Evolutionary conservation across 129 eudicot species (phyloP), one percentile per base, ranked within the genome.

Genomic region (Gnaphalium uliginosum): DNA sequence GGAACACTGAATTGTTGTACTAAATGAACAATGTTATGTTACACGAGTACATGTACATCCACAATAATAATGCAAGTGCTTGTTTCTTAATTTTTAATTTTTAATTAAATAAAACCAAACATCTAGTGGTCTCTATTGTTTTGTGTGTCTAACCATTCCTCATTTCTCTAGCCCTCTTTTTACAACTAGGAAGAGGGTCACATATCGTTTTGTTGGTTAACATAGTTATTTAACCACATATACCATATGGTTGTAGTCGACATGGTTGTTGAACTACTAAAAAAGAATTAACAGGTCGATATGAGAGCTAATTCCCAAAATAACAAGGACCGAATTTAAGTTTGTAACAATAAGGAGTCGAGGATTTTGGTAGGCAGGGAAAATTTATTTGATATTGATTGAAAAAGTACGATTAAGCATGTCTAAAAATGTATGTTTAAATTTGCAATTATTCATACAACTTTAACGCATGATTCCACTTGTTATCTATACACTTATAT

Each of bases 71-170:
- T 79, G 70, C 86, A 73, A 77, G 73, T 76, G 79, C 71, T 75
- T 57, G 57, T 64, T 71, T 71, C 48, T 41, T 37, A 26, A 26
- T 33, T 68, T 50, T 46, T 51, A 17, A 4, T 75, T 70, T 69
- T 27, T 15, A 3, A 1, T 66, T 43, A 13, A 80, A 78, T 76
- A 74, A 76, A 88, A 69, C 78, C 76, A 63, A 80, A 80, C 71
- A 80, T 77, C 41, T 43, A 59, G 82, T 81, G 80, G 67, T 30
- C 57, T 74, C 57, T 66, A 80, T 77, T 82, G 73, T 84, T 84
- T 78, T 85, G 85, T 81, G 89, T 83, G 83, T 86, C 78, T 87
- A 71, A 79, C 82, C 90, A 87, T 85, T 81, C 86, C 78, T 43
- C 33, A 6, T 22, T 23, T 14, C 57, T 30, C 66, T 60, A 11